phyloP scores from a whole-genome alignment of 1,284 basidiomycete genomes.

The Irpex lacteus region DNA sequence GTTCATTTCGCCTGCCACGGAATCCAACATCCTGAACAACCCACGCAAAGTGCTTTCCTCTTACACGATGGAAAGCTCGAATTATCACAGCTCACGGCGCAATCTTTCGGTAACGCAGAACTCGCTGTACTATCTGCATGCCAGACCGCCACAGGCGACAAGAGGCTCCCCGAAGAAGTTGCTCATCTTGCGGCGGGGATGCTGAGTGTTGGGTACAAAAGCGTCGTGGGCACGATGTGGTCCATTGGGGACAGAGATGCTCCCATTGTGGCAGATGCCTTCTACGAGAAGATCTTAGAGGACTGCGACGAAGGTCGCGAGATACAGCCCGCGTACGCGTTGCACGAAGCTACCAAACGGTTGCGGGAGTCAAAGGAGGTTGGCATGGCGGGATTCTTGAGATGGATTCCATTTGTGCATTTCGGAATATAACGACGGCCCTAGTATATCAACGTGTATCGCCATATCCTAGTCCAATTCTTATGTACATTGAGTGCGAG shows the following conservation, averaged over 20 bases:
- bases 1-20: conserved; percentile 26
- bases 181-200: conserved; percentile 34
- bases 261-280: neutral
- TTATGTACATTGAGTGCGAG: too few species aligned
- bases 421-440: neutral
- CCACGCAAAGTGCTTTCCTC: conserved; percentile 26
- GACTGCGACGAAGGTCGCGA: neutral
- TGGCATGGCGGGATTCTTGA: neutral
- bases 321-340: neutral
- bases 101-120: conserved; percentile 24
- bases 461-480: too few species aligned
- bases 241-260: neutral
- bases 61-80: conserved; percentile 23
- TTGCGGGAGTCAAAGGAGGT: neutral
- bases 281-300: neutral
- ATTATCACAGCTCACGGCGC: conserved; percentile 26
- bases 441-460: too few species aligned
- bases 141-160: conserved; percentile 16
- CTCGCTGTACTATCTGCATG: conserved; percentile 38
- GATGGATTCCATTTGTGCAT: neutral
- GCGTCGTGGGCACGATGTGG: conserved; percentile 41
- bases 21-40: conserved; percentile 8
- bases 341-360: neutral
- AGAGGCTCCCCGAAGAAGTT: conserved; percentile 25
- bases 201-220: conserved; percentile 32